A percentile compares a stretch with the other conserved stretches of the same genome.
Conservation (phyloP, 2,329 filamentous ascomycete species). For the Rhytidhysteron rufulum region DNA sequence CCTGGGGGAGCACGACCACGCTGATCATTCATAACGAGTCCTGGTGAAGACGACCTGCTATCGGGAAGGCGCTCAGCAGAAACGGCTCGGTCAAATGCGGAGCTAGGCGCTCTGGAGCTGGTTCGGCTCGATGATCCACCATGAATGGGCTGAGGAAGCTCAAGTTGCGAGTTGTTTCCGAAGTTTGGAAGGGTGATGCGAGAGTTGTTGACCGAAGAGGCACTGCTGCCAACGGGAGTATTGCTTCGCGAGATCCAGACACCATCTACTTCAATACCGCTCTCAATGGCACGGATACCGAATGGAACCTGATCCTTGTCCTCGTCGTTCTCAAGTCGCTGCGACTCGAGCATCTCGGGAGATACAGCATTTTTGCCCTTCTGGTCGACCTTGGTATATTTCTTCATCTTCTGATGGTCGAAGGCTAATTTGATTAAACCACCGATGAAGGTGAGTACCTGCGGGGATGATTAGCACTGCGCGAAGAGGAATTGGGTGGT, state of each 20-base stretch:
- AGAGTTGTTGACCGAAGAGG: conserved; percentile 31
- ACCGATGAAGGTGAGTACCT: conserved; percentile 62
- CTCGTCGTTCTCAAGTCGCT: conserved; percentile 54
- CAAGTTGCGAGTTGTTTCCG: conserved; percentile 26
- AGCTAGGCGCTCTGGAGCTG: conserved; percentile 32
- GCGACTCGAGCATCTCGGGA: conserved; percentile 63
- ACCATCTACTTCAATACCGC: conserved; percentile 77
- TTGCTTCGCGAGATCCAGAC: conserved; percentile 56
- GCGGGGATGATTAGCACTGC: conserved; percentile 9
- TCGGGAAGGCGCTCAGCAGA: conserved; percentile 32
- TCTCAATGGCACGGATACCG: conserved; percentile 79
- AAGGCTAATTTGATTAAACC: conserved; percentile 63
- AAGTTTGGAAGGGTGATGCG: conserved; percentile 17
- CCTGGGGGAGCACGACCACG: conserved; percentile 29
- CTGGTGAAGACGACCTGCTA: conserved; percentile 29
- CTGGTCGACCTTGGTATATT: conserved; percentile 36
- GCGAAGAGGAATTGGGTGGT: conserved; percentile 15
- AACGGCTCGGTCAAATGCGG: conserved; percentile 34
- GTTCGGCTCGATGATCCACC: conserved; percentile 28
- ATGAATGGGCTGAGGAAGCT: conserved; percentile 24
- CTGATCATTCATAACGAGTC: conserved; percentile 11
- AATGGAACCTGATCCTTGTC: conserved; percentile 70
- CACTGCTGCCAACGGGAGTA: conserved; percentile 37
- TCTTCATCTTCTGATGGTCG: conserved; percentile 39
- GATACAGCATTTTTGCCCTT: conserved; percentile 40